phyloP scores from a whole-genome alignment of 2,329 filamentous ascomycete genomes.

The Sclerotinia minor region DNA sequence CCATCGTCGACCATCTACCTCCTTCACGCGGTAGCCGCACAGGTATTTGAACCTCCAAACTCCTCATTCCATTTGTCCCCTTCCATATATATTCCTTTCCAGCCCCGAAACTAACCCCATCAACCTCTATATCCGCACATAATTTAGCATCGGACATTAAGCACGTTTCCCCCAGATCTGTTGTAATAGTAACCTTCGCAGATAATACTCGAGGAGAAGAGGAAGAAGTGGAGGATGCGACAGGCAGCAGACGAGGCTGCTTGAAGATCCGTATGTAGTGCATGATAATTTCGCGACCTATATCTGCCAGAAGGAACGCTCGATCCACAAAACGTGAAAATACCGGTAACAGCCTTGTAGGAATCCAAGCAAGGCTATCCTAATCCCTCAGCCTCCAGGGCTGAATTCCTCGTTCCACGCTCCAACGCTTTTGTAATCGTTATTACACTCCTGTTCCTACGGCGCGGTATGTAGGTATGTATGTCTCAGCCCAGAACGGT shows the following conservation, averaged over 20 bases:
- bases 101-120: slow-evolving; percentile 16
- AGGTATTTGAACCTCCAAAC: slow-evolving; percentile 33
- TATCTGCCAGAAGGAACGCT: not conserved
- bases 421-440: not conserved
- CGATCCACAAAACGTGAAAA: not conserved
- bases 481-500: slow-evolving; percentile 15
- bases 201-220: slow-evolving; percentile 37
- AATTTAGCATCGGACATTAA: slow-evolving; percentile 39
- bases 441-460: slow-evolving; percentile 8
- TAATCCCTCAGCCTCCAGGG: slow-evolving; percentile 11
- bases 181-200: slow-evolving; percentile 63
- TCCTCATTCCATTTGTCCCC: slow-evolving; percentile 35
- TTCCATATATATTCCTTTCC: slow-evolving; percentile 34
- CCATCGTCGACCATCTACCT: slow-evolving; percentile 27
- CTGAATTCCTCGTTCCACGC: slow-evolving; percentile 5
- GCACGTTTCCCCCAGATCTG: slow-evolving; percentile 57
- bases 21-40: not conserved
- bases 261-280: slow-evolving; percentile 70
- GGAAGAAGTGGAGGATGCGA: slow-evolving; percentile 22
- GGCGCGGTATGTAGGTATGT: slow-evolving; percentile 3
- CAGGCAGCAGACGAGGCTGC: slow-evolving; percentile 51
- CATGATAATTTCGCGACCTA: slow-evolving; percentile 43
- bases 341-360: slow-evolving; percentile 8
- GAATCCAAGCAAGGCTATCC: slow-evolving; percentile 3
- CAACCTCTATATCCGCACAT: slow-evolving; percentile 28